Evolutionary conservation across 352 stramenopile genomes (phyloP).

Genomic region (Phytophthora pistaciae): DNA sequence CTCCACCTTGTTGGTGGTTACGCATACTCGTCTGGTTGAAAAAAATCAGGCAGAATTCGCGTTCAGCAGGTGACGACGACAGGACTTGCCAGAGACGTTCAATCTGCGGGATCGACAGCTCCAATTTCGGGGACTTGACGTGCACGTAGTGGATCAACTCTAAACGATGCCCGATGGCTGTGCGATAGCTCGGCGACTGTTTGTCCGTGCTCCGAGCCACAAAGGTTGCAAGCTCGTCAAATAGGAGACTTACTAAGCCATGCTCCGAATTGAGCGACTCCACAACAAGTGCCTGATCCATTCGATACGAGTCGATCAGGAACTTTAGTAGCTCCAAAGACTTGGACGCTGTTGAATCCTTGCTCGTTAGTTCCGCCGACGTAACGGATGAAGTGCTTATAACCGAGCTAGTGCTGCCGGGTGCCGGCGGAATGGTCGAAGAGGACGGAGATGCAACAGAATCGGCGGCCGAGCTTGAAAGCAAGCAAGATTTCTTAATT

Average conservation of each 20-base stretch:
- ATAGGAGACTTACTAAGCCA: slow-evolving; percentile 76
- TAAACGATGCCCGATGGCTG: slow-evolving; percentile 81
- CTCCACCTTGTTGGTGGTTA: slow-evolving; percentile 40
- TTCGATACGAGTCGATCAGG: slow-evolving; percentile 86
- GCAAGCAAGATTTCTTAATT: slow-evolving; percentile 79
- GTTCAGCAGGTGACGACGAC: slow-evolving; percentile 75
- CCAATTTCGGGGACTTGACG: slow-evolving; percentile 78
- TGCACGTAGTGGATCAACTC: slow-evolving; percentile 91
- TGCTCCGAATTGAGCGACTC: slow-evolving; percentile 82
- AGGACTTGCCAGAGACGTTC: slow-evolving; percentile 80
- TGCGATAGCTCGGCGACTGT: slow-evolving; percentile 62
- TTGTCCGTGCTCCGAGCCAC: slow-evolving; percentile 66
- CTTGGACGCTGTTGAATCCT: slow-evolving; percentile 65
- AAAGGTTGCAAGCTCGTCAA: slow-evolving; percentile 88
- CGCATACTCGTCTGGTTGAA: slow-evolving; percentile 85
- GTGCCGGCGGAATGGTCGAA: slow-evolving; percentile 21
- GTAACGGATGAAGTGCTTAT: slow-evolving; percentile 18
- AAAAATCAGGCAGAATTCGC: slow-evolving; percentile 86
- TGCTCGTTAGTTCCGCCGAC: slow-evolving; percentile 33
- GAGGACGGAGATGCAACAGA: slow-evolving; percentile 22
- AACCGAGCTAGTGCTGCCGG: slow-evolving; percentile 24
- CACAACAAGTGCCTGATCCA: slow-evolving; percentile 71
- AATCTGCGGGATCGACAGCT: slow-evolving; percentile 81
- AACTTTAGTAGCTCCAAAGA: slow-evolving; percentile 88
- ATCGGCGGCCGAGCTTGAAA: slow-evolving; percentile 29